Base-by-base conservation (phyloP, 2,329 filamentous ascomycete genomes). In the Orbilia oligospora region DNA sequence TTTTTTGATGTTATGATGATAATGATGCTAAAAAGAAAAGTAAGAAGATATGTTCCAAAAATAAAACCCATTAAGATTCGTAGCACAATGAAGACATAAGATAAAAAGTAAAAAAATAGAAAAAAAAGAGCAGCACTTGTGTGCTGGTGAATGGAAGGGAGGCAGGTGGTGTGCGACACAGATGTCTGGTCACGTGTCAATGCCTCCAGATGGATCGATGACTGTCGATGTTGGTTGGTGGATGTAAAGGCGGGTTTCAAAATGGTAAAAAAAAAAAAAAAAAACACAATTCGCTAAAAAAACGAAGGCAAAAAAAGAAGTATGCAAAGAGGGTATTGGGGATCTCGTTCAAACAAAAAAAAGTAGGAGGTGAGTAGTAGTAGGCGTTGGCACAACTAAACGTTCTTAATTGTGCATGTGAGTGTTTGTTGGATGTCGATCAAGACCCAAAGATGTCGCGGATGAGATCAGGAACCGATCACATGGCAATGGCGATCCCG, bases 1-100 rank as follows among this genome's bases (percentile, higher is more conserved):
- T 78, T 72, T 65, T 58, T 78, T 77, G 68, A 71, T 78, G 67
- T 68, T 49, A 64, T 68, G 44, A 49, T 77, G 67, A 38, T 38
- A 12, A 30, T 16, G 69, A 67, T 48, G 27, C 46, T 24, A 20
- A n/a, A 10, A 46, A 46, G 14, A 18, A 48, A 22, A 48, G 20
- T 48, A 53, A 56, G n/a, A 46, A 46, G 44, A 75, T 71, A 64
- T 49, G 38, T 65, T 66, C 72, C 80, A 73, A 73, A 80, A 78
- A 66, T 61, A 48, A 70, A n/a, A 56, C 30, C 24, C 73, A 65
- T 80, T 73, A 64, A 61, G 61, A 72, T 63, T 75, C 67, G 68
- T 80, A 66, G 61, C 64, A 76, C 48, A 38, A 68, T 79, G 36
- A 73, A 70, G 58, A 69, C 56, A 16, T 51, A 66, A 63, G 63